Evolutionary conservation across 352 stramenopile genomes (phyloP), one percentile per base, ranked within the genome.

Genomic region (Globisporangium mamillatum): DNA sequence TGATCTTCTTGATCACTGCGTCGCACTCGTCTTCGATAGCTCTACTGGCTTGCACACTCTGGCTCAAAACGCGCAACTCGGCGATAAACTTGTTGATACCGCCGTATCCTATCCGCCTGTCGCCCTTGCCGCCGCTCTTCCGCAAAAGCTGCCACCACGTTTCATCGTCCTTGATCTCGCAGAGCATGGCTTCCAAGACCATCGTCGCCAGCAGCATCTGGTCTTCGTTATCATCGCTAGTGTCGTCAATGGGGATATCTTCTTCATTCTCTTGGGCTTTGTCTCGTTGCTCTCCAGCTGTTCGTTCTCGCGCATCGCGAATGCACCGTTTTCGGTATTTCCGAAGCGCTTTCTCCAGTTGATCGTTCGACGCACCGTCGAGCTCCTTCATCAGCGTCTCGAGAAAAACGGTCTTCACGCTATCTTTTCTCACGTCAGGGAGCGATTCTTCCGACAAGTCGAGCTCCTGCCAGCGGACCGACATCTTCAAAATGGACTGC

Each of bases 41-140:
- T 16, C 78, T 79, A 10, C 73, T 80, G 4, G 62, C 20, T 20
- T 81, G 73, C 25, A 73, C 65, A 38, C 81, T 79, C 36, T 84
- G 57, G 12, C 63, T 73, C 38, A 93, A 66, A 12, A 87, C 74
- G 2, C 77, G 74, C 4, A 93, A 63, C 63, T 95, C 87, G 1
- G 76, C 85, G 22, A 92, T 70, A 44, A 93, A 89, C 60, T 80
- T 84, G 76, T 89, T 93, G 32, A 89, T 60, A 16, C 85, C 87
- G 4, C 74, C 79, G 62, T 79, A 88, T 20, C 85, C 85, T 57
- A 92, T 89, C 52, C 70, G 50, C 34, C 69, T 75, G 32, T 76
- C 65, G n/a, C 56, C 56, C 32, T 62, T 62, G 27, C 74, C 74
- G 25, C 55, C 64, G 48, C 64, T 55, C 71, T 77, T 72, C 57